Conservation (phyloP, 805 yeast genomes). For the Metschnikowia baotianmanensis region DNA sequence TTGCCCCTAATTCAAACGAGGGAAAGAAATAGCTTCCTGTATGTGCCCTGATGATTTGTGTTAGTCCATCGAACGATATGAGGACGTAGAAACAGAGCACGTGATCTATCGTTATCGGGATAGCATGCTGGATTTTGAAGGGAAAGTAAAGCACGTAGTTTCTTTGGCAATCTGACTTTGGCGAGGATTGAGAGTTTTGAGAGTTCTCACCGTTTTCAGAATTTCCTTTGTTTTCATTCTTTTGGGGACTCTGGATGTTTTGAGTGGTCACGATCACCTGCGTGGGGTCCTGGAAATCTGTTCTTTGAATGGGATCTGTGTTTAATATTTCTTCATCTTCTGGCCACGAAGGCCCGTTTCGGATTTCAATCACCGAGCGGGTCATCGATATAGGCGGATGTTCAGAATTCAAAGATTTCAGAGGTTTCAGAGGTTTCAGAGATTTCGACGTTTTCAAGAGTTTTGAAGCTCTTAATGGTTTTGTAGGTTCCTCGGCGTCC, state of each 20-base stretch:
- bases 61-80: slow-evolving; percentile 57
- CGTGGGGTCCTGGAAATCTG: slow-evolving; percentile 48
- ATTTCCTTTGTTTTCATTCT: no score
- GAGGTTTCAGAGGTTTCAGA: no score
- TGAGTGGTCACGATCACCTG: slow-evolving; percentile 45
- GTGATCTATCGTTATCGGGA: slow-evolving; percentile 34
- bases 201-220: no score
- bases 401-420: no score
- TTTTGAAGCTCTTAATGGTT: no score
- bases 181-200: no score
- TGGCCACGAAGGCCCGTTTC: slow-evolving; percentile 44
- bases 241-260: slow-evolving; percentile 27
- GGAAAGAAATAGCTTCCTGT: slow-evolving; percentile 49
- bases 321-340: slow-evolving; percentile 37
- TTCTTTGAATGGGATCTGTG: slow-evolving; percentile 31
- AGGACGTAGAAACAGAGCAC: slow-evolving; percentile 46
- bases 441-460: no score
- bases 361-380: slow-evolving; percentile 36
- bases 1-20: slow-evolving; percentile 50
- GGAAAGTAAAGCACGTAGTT: slow-evolving; percentile 43
- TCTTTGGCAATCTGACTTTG: no score
- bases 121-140: slow-evolving; percentile 48
- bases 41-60: slow-evolving; percentile 43
- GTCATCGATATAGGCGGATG: neutral
- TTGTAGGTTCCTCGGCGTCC: no score